Conservation (phyloP, 73 alveolate genomes). For the Paramecium bursaria region DNA sequence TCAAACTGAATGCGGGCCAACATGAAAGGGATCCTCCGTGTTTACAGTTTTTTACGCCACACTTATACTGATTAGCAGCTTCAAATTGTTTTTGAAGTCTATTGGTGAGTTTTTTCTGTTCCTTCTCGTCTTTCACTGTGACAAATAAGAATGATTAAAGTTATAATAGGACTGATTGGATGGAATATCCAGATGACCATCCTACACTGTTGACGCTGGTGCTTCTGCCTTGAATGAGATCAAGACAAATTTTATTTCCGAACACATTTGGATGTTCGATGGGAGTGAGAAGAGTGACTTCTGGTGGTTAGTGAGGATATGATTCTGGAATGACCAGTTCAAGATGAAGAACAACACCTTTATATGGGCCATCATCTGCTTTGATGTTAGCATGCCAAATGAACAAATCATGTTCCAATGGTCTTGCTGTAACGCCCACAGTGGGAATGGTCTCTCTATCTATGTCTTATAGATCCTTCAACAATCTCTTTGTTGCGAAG, state of each 20-base stretch:
- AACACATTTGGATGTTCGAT: conserved; percentile 77
- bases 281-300: conserved; percentile 73
- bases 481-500: conserved; percentile 81
- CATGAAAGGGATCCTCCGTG: conserved; percentile 93
- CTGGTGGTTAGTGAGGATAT: conserved; percentile 92
- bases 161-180: conserved; percentile 87
- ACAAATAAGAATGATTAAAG: conserved; percentile 92
- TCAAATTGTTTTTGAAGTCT: conserved; percentile 79
- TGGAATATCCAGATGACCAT: conserved; percentile 96
- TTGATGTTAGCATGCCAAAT: conserved; percentile 88
- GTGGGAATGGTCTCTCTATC: conserved; percentile 79
- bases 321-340: conserved; percentile 81
- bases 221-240: conserved; percentile 68
- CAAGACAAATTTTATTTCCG: conserved; percentile 78
- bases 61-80: conserved; percentile 85
- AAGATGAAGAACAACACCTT: conserved; percentile 89
- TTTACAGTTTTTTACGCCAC: conserved; percentile 79
- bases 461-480: conserved; percentile 77
- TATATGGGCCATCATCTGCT: conserved; percentile 93
- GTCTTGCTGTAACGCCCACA: conserved; percentile 90
- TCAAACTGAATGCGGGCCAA: conserved; percentile 83
- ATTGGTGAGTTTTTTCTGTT: conserved; percentile 62
- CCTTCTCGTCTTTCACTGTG: conserved; percentile 74
- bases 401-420: conserved; percentile 78
- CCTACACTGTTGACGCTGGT: conserved; percentile 85